Evolutionary conservation across 1,284 basidiomycete genomes (phyloP).

Genomic region (Peniophora sp.): DNA sequence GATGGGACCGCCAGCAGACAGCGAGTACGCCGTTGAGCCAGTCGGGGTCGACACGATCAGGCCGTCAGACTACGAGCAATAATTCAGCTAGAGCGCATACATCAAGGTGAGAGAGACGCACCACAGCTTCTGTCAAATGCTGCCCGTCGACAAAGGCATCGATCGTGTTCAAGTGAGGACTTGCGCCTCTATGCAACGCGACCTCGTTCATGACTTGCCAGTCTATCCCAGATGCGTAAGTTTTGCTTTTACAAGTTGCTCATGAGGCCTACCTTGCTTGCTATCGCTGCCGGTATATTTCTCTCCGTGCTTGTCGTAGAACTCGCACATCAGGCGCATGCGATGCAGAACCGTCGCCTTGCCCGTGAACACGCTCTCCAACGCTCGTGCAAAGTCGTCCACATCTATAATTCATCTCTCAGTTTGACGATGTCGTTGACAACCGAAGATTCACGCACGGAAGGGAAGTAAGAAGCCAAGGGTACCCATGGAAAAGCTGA

Average conservation of each 20-base stretch:
- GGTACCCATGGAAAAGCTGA: slow-evolving; percentile 96
- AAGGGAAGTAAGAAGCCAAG: slow-evolving; percentile 93
- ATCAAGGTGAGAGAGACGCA: slow-evolving; percentile 34
- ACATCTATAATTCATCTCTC: slow-evolving; percentile 51
- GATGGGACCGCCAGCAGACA: slow-evolving; percentile 94
- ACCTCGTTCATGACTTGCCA: slow-evolving; percentile 99
- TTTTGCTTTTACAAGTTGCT: not conserved
- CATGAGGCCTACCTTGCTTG: slow-evolving; percentile 42
- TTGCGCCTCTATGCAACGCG: slow-evolving; percentile 84
- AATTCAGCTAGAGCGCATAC: slow-evolving; percentile 5
- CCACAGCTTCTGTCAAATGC: slow-evolving; percentile 92
- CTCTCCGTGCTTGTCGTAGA: slow-evolving; percentile 54
- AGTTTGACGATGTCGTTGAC: slow-evolving; percentile 1
- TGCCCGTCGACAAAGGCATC: slow-evolving; percentile 95
- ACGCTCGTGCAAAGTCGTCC: slow-evolving; percentile 70
- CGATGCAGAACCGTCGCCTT: slow-evolving; percentile 78
- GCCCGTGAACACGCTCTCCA: slow-evolving; percentile 71
- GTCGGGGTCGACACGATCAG: slow-evolving; percentile 94
- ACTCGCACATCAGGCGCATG: slow-evolving; percentile 80
- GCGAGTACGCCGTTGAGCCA: slow-evolving; percentile 94
- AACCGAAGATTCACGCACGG: slow-evolving; percentile 45
- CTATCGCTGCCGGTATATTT: slow-evolving; percentile 33
- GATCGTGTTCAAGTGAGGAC: slow-evolving; percentile 89
- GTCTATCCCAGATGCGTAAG: slow-evolving; percentile 32
- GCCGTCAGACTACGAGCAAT: slow-evolving; percentile 74